Evolutionary conservation across 345 rosid species (phyloP).

Genomic region (Eucalyptus erythrocorys): DNA sequence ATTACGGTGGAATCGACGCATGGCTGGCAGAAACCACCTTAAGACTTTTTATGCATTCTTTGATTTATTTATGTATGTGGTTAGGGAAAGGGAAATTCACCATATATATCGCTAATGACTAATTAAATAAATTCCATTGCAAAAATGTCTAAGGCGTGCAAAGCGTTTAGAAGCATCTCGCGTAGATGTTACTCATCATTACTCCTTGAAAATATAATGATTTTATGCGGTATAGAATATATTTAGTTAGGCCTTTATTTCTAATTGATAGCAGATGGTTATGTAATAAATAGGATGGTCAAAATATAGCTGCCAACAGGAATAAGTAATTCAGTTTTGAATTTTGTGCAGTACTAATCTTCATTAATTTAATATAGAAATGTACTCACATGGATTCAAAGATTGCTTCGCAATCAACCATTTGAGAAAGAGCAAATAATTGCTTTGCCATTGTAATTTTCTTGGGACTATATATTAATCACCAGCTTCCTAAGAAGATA

Average conservation of each 20-base stretch:
- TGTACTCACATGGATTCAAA: background rate
- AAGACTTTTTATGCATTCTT: background rate
- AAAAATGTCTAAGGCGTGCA: rapidly evolving
- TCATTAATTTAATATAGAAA: background rate
- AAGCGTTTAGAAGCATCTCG: background rate
- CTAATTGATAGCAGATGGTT: too few species aligned
- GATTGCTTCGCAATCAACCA: background rate
- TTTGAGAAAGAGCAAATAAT: background rate
- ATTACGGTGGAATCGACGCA: background rate
- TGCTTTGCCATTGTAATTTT: background rate
- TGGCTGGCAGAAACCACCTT: background rate
- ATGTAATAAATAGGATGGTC: background rate
- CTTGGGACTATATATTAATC: background rate
- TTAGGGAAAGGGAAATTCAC: background rate
- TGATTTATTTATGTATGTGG: background rate
- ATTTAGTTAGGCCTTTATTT: background rate
- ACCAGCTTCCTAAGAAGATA: background rate
- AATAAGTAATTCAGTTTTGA: background rate
- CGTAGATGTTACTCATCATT: background rate
- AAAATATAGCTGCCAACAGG: background rate
- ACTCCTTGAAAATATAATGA: background rate
- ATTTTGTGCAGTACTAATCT: background rate
- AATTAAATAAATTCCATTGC: background rate
- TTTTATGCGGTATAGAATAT: background rate
- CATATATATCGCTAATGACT: background rate